phyloP scores from a whole-genome alignment of 2,329 filamentous ascomycete genomes.

The Blumeriella jaapii region DNA sequence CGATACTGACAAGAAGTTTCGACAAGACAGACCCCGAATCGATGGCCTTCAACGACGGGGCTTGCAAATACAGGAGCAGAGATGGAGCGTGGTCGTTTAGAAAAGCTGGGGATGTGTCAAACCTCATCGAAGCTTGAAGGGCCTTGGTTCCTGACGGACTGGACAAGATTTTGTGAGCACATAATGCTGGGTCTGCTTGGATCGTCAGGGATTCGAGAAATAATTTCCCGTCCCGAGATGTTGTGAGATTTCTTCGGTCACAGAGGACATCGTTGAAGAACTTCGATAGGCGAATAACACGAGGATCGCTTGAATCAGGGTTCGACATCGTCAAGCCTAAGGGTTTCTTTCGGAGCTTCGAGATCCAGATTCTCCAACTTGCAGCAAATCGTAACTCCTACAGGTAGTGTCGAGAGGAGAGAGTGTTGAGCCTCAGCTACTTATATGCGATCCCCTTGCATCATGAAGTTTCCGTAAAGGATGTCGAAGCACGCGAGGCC shows the following conservation, averaged over 20 bases:
- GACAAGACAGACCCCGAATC: constrained; percentile 28
- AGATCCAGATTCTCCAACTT: too few relatives aligned
- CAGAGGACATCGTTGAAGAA: constrained; percentile 31
- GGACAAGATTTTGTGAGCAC: constrained; percentile 32
- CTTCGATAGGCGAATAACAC: too few relatives aligned
- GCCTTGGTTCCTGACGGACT: constrained; percentile 27
- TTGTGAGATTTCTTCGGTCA: constrained; percentile 30
- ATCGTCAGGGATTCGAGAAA: constrained; percentile 38
- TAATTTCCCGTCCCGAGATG: constrained; percentile 30
- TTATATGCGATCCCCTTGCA: too few relatives aligned
- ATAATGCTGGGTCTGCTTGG: constrained; percentile 31
- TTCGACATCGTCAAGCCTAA: too few relatives aligned
- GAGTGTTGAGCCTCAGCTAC: too few relatives aligned
- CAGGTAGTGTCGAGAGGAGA: too few relatives aligned
- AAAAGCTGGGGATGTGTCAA: constrained; percentile 33
- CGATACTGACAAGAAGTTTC: constrained; percentile 34
- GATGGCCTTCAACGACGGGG: constrained; percentile 16
- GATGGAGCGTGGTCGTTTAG: constrained; percentile 30
- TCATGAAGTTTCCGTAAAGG: too few relatives aligned
- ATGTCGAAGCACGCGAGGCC: too few relatives aligned
- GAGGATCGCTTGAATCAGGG: too few relatives aligned
- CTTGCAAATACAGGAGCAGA: constrained; percentile 29
- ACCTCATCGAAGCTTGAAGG: constrained; percentile 32
- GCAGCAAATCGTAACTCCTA: too few relatives aligned
- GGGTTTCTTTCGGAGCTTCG: too few relatives aligned